Evolutionary conservation across 1,284 basidiomycete genomes (phyloP).

Genomic region (Veloporphyrellus conicus): DNA sequence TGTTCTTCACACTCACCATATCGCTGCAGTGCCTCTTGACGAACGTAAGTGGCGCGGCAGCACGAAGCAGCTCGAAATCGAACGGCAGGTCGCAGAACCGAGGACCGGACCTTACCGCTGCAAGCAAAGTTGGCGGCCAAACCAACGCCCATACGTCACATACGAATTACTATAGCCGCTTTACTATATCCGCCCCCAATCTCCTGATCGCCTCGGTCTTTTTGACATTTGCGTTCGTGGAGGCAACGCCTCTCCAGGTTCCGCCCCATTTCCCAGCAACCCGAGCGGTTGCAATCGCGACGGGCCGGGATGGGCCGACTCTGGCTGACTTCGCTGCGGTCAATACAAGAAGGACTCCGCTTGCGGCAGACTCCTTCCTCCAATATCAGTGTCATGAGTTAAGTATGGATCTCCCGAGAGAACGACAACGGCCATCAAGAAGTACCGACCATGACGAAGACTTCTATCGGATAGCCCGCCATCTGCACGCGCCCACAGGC

Average conservation of each 20-base stretch:
- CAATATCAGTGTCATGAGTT: constrained; percentile 30
- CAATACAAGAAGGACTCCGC: constrained; percentile 35
- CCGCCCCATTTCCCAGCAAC: constrained; percentile 50
- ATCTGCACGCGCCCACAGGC: constrained; percentile 16
- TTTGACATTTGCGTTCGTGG: constrained; percentile 47
- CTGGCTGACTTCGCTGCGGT: constrained; percentile 44
- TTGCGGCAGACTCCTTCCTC: constrained; percentile 42
- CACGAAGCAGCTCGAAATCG: constrained; percentile 17
- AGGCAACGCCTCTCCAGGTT: constrained; percentile 39
- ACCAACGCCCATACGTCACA: constrained; percentile 10
- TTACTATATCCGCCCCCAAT: constrained; percentile 34
- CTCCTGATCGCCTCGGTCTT: constrained; percentile 44
- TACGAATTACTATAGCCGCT: constrained; percentile 21
- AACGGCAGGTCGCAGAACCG: constrained; percentile 24
- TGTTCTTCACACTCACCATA: constrained; percentile 17
- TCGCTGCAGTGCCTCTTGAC: constrained; percentile 18
- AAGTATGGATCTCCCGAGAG: constrained; percentile 30
- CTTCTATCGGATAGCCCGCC: constrained; percentile 37
- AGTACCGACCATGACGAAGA: constrained; percentile 40
- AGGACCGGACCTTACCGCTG: constrained; percentile 12
- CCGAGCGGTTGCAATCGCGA: constrained; percentile 40
- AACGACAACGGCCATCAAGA: constrained; percentile 35
- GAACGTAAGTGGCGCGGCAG: constrained; percentile 30
- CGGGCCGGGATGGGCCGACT: constrained; percentile 46
- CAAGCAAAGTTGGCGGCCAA: constrained; percentile 9